phyloP scores from a whole-genome alignment of 2,329 filamentous ascomycete species.

The Pseudopyrenochaeta lycopersici region DNA sequence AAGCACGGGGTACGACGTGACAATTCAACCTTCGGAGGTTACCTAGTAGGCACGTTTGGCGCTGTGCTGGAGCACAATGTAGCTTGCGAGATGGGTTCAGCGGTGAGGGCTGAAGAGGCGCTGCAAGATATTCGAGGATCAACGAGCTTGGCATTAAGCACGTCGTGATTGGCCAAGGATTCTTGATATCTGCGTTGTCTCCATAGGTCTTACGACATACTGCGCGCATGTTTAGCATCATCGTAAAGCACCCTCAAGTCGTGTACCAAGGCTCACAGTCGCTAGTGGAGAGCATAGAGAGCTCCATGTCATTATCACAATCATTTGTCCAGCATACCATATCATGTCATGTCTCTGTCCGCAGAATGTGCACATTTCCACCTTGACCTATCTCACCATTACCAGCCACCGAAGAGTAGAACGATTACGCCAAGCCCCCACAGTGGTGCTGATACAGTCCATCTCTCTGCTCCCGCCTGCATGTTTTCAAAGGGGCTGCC shows the following conservation, averaged over 20 bases:
- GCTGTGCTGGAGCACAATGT: too few relatives aligned
- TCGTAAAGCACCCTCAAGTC: not conserved
- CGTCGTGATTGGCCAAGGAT: not conserved
- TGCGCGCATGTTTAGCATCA: not conserved
- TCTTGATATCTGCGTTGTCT: not conserved
- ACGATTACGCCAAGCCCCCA: constrained; percentile 17
- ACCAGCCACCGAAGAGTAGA: constrained; percentile 19
- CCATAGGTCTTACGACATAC: too few relatives aligned
- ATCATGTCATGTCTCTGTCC: too few relatives aligned
- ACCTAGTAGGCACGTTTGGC: not conserved
- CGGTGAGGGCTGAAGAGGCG: not conserved
- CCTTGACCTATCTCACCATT: not conserved
- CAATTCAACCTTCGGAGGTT: not conserved
- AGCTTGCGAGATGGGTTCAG: not conserved
- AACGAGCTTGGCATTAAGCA: not conserved
- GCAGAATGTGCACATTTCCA: too few relatives aligned
- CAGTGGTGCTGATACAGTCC: constrained; percentile 10
- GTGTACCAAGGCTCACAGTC: not conserved
- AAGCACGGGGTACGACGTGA: not conserved
- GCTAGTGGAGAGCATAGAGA: not conserved
- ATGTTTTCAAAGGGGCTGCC: constrained; percentile 40
- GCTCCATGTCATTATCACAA: too few relatives aligned
- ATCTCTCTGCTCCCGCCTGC: constrained; percentile 27
- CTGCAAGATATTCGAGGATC: not conserved
- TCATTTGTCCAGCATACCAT: too few relatives aligned